phyloP scores from a whole-genome alignment of 2,329 filamentous ascomycete genomes.

The Verticillium albo-atrum region DNA sequence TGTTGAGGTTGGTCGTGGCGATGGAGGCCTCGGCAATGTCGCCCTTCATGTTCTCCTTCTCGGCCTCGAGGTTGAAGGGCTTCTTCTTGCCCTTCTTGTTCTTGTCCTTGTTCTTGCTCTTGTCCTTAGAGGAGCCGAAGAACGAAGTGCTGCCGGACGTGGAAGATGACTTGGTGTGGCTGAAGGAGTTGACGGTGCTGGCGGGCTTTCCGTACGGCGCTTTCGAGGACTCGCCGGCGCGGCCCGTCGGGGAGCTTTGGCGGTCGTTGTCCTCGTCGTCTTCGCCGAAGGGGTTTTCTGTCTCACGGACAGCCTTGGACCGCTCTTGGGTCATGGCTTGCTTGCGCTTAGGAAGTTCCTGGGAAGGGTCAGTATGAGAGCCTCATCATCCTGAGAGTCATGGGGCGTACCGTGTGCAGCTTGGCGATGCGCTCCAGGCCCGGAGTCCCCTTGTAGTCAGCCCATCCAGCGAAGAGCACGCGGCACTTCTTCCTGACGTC shows the following conservation, averaged over 20 bases:
- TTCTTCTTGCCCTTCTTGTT: conserved; percentile 54
- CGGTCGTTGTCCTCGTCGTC: conserved; percentile 54
- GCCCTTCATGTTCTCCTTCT: conserved; percentile 81
- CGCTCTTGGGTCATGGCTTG: conserved; percentile 70
- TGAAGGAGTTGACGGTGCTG: conserved; percentile 9
- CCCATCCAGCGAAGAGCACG: conserved; percentile 83
- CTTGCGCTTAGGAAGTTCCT: conserved; percentile 63
- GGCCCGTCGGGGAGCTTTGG: conserved; percentile 22
- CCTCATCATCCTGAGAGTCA: neutral
- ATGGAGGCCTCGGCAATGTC: conserved; percentile 88
- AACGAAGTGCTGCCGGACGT: conserved; percentile 30
- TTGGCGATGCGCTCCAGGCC: conserved; percentile 77
- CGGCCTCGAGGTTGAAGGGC: conserved; percentile 78
- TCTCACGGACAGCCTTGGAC: conserved; percentile 80
- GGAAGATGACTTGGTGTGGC: conserved; percentile 32
- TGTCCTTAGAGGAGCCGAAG: conserved; percentile 41
- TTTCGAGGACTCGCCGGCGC: conserved; percentile 16
- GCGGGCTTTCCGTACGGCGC: conserved; percentile 12
- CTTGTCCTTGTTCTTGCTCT: conserved; percentile 42
- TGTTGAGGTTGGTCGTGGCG: conserved; percentile 84
- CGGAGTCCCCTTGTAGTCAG: conserved; percentile 74
- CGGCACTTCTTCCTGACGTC: conserved; percentile 87
- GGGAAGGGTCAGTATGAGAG: neutral
- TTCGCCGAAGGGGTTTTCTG: conserved; percentile 66
- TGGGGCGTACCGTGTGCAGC: conserved; percentile 58